These are phyloP conservation scores for Pyrus hybrid DNA, from an alignment of 331 rosid species.

Conservation along the genomic window DNA sequence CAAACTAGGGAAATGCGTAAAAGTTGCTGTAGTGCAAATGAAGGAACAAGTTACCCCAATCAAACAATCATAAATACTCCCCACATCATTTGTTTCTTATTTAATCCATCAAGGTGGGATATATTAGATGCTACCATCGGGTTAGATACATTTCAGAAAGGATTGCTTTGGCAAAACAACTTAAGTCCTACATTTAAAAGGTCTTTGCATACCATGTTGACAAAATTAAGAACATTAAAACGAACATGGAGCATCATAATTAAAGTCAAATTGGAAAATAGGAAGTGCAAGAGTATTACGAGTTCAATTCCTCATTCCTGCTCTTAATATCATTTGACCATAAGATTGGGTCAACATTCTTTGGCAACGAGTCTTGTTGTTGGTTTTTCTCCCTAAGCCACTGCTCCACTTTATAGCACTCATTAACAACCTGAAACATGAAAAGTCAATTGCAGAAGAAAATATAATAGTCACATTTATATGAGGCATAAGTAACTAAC, in stretches of 20 bases:
- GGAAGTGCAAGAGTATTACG: constrained; percentile 22
- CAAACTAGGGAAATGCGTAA: background rate
- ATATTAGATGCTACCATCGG: background rate
- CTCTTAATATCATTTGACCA: constrained; percentile 43
- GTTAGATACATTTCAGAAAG: background rate
- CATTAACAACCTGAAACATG: constrained; percentile 30
- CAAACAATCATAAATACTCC: background rate
- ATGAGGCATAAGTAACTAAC: background rate
- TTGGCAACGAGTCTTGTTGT: constrained; percentile 36
- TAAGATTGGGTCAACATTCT: constrained; percentile 36
- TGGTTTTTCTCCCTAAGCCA: constrained; percentile 40
- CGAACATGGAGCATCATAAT: background rate
- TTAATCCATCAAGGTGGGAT: background rate
- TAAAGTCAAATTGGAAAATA: background rate
- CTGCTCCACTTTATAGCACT: constrained; percentile 43
- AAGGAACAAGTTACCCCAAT: background rate
- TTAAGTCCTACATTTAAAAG: background rate
- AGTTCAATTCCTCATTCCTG: constrained; percentile 35
- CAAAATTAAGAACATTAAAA: background rate
- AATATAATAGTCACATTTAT: constrained; percentile 1
- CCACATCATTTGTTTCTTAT: background rate
- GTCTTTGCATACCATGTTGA: background rate
- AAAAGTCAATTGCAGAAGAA: background rate
- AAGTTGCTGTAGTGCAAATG: background rate
- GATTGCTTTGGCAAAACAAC: background rate